Evolutionary conservation across 2,329 filamentous ascomycete genomes (phyloP), one percentile per base, ranked within the genome.

Genomic region (Mycocentrospora acerina): DNA sequence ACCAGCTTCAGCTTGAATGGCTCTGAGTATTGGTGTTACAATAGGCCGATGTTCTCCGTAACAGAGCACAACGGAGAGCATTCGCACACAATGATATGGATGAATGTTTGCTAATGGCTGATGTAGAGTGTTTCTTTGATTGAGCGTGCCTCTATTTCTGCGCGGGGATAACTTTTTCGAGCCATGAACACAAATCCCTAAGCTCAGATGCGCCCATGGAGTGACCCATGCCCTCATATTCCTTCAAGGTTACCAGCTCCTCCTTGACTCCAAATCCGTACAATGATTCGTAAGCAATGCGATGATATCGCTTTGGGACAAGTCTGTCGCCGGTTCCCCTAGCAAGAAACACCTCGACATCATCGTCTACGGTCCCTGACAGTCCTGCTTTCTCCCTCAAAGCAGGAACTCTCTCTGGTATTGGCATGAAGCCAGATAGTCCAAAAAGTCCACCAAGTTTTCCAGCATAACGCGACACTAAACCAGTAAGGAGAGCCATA

Each of bases 181-280:
- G 15, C 61, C 68, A 76, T 7, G 35, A 40, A 50, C 70, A 72
- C 37, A 77, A 50, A 57, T 77, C 73, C 45, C 68, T 63, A 43
- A 78, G 50, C 48, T 75, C 68, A 10, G 62, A 50, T 9, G 68
- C 69, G 37, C 49, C 62, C 25, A 73, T 64, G 8, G 60, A 59
- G 62, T 78, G 75, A 1, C 68, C 72, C 57, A 77, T 60, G 0
- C 70, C 71, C 33, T 76, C 69, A 56, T 77, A 77, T 45, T 74
- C 72, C 39, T 72, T 63, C 16, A 69, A 52, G 17, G 68, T 67
- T 27, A 73, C 45, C 30, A 52, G 54, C 16, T 64, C 65, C 54
- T 71, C 40, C 39, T 60, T 59, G 29, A 72, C 60, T 1, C 70
- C 69, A 35, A 72, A 47, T 16, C 64, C 64, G 38, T 61, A 56